phyloP scores from a whole-genome alignment of 768 basidiomycete genomes.

The Clavaria fumosa region DNA sequence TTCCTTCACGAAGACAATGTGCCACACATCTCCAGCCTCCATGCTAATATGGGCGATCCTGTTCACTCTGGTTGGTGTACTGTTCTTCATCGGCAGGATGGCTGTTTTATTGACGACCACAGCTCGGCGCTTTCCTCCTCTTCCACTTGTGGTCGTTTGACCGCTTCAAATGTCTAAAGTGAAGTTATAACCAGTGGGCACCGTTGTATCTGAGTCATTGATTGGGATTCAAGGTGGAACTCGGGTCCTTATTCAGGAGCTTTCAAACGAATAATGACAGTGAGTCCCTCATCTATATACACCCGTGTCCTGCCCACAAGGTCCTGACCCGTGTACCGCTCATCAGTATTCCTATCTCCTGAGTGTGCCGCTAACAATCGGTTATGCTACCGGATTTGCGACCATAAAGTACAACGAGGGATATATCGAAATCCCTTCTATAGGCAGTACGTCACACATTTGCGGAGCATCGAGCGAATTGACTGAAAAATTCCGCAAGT shows the following conservation, averaged over 20 bases:
- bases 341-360: slow-evolving; percentile 58
- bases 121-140: slow-evolving; percentile 50
- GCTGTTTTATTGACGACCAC: not conserved
- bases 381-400: slow-evolving; percentile 49
- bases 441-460: slow-evolving; percentile 38
- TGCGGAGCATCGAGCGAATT: not conserved
- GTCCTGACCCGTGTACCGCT: not conserved
- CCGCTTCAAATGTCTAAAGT: slow-evolving; percentile 56
- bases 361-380: slow-evolving; percentile 41
- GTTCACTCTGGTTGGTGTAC: not conserved
- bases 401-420: slow-evolving; percentile 65
- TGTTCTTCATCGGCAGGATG: not conserved
- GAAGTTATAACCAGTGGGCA: no score
- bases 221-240: slow-evolving; percentile 39
- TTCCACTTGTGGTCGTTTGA: slow-evolving; percentile 75
- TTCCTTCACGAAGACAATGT: no score
- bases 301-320: not conserved
- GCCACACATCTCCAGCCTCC: no score
- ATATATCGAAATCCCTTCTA: slow-evolving; percentile 27
- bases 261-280: slow-evolving; percentile 81
- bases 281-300: no score
- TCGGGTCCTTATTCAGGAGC: slow-evolving; percentile 58
- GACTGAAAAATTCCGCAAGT: slow-evolving; percentile 23
- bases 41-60: slow-evolving; percentile 56
- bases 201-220: slow-evolving; percentile 27